These are phyloP conservation scores for Saccharomycopsis malanga DNA, from an alignment of 805 yeast genomes.

Conservation along the genomic window DNA sequence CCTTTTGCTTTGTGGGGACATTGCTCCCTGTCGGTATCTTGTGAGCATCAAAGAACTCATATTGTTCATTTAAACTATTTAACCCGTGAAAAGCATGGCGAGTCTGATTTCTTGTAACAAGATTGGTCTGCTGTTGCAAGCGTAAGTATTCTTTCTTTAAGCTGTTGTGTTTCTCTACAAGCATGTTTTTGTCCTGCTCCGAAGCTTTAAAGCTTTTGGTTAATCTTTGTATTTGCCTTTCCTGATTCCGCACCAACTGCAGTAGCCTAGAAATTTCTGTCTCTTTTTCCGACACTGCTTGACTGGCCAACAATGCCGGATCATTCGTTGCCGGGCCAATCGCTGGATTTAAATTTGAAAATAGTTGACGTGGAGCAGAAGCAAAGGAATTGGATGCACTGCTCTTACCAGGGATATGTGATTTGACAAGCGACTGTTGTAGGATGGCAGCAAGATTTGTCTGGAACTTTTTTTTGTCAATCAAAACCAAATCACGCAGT, in stretches of 20 bases:
- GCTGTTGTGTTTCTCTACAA: background rate
- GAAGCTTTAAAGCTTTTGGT: constrained; percentile 1
- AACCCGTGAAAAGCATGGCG: background rate
- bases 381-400: background rate
- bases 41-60: background rate
- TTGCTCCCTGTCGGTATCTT: background rate
- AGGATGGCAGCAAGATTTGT: background rate
- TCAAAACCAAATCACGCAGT: constrained; percentile 12
- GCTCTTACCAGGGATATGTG: background rate
- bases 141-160: background rate
- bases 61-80: background rate
- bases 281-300: constrained; percentile 15
- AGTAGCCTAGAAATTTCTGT: constrained; percentile 17
- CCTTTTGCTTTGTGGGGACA: background rate
- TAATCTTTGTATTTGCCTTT: constrained; percentile 8
- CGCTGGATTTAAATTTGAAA: background rate
- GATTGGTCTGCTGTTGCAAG: background rate
- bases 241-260: constrained; percentile 7
- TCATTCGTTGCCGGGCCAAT: background rate
- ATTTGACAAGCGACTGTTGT: background rate
- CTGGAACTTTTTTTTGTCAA: constrained; percentile 14
- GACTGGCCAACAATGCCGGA: constrained; percentile 4
- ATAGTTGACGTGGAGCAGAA: background rate
- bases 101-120: background rate
- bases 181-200: background rate